phyloP scores from a whole-genome alignment of 1,139 yeast genomes.

The Suhomyces ambrosiae region DNA sequence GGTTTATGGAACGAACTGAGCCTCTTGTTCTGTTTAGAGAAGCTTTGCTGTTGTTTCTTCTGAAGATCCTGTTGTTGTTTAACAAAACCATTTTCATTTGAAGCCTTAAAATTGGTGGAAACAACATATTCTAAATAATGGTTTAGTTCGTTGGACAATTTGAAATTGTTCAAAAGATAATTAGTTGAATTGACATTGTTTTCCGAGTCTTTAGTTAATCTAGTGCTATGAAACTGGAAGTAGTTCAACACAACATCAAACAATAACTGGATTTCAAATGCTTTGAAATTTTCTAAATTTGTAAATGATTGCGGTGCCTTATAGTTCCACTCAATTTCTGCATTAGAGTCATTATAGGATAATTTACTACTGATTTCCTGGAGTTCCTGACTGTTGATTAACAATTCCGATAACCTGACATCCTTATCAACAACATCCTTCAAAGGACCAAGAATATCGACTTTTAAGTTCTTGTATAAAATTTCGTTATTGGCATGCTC shows the following conservation, averaged over 20 bases:
- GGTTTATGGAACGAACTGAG: conserved; percentile 15
- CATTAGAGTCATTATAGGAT: conserved; percentile 22
- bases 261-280: conserved; percentile 61
- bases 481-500: conserved; percentile 57
- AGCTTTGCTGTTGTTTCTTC: conserved; percentile 12
- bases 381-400: conserved; percentile 46
- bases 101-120: conserved; percentile 26
- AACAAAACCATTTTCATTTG: conserved; percentile 16
- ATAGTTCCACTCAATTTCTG: conserved; percentile 64
- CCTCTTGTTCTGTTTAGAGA: conserved; percentile 15
- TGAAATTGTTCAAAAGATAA: conserved; percentile 53
- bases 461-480: conserved; percentile 53
- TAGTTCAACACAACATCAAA: conserved; percentile 70
- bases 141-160: conserved; percentile 43
- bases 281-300: conserved; percentile 75
- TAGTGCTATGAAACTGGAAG: conserved; percentile 62
- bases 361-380: conserved; percentile 35
- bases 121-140: conserved; percentile 40
- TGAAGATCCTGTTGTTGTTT: conserved; percentile 19
- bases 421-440: conserved; percentile 55
- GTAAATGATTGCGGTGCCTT: conserved; percentile 80
- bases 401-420: conserved; percentile 47
- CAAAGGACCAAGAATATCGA: conserved; percentile 59
- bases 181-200: conserved; percentile 69
- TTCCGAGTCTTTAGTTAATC: conserved; percentile 45